Conservation (phyloP, 2,329 filamentous ascomycete genomes). For the Colletotrichum scovillei region DNA sequence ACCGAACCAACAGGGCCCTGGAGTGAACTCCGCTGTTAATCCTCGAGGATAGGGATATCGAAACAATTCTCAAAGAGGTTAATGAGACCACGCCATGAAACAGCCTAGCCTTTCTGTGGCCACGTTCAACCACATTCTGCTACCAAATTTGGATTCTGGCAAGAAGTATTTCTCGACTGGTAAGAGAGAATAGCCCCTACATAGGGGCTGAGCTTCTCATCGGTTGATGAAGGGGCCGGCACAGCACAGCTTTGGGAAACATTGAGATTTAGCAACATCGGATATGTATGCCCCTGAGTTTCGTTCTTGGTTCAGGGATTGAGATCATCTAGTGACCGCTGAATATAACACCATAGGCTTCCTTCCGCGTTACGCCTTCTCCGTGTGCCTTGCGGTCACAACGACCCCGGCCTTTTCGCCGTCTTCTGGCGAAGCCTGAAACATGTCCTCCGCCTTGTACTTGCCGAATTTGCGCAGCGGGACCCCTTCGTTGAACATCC, state of each 20-base stretch:
- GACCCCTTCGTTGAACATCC: slow-evolving; percentile 37
- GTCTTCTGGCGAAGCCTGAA: background rate
- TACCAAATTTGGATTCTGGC: background rate
- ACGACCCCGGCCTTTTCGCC: slow-evolving; percentile 10
- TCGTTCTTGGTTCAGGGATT: background rate
- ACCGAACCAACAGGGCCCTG: background rate
- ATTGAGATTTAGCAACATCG: background rate
- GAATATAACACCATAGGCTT: background rate
- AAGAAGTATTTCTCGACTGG: background rate
- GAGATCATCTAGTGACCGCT: background rate
- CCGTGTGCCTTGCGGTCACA: slow-evolving; percentile 6
- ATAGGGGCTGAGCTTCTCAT: background rate
- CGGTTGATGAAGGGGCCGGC: background rate
- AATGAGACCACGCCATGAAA: background rate
- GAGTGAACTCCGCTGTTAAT: background rate
- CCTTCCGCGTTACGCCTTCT: slow-evolving; percentile 18
- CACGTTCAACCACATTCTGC: background rate
- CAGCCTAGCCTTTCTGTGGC: background rate
- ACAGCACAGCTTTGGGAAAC: background rate
- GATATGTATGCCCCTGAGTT: background rate
- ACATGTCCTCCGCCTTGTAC: slow-evolving; percentile 17
- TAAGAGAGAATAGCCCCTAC: background rate
- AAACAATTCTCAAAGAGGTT: background rate
- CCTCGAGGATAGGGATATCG: too few species aligned
- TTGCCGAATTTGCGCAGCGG: slow-evolving; percentile 38